Conservation (phyloP, 805 yeast species). For the Metschnikowia cerradonensis region DNA sequence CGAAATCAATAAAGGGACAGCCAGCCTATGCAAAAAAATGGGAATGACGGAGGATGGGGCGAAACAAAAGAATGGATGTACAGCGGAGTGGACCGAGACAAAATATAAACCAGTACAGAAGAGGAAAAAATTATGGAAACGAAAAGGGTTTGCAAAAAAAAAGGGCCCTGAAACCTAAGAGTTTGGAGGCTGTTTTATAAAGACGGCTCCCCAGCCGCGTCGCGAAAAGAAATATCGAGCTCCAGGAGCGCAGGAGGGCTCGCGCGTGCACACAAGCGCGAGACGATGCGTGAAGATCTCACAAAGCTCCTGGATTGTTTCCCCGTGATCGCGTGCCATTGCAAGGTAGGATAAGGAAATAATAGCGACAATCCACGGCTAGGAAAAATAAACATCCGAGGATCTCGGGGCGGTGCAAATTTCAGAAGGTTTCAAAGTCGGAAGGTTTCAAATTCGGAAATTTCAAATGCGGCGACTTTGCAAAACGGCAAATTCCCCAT, state of each 20-base stretch:
- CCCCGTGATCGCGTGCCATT: not conserved
- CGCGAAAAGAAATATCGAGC: constrained; percentile 14
- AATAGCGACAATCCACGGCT: not conserved
- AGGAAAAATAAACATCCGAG: not conserved
- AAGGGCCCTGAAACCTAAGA: not conserved
- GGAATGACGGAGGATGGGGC: not conserved
- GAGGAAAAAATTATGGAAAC: not conserved
- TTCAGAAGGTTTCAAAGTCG: too few species aligned
- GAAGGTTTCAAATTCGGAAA: too few species aligned
- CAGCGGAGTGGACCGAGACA: not conserved
- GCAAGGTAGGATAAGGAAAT: not conserved
- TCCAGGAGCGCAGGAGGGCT: constrained; percentile 15
- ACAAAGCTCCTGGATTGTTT: constrained; percentile 3
- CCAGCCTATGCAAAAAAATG: not conserved
- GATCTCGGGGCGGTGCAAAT: too few species aligned
- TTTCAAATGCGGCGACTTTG: too few species aligned
- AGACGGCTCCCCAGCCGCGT: constrained; percentile 12
- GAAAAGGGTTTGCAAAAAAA: constrained; percentile 2
- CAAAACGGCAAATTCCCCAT: not conserved
- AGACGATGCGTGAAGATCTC: constrained; percentile 5
- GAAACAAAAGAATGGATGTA: constrained; percentile 1
- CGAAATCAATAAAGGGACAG: not conserved
- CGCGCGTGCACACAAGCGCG: constrained; percentile 11
- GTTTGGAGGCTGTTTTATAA: constrained; percentile 2
- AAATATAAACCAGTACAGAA: not conserved